Evolutionary conservation across 805 yeast genomes (phyloP).

Genomic region (Sugiyamaella valdiviana): DNA sequence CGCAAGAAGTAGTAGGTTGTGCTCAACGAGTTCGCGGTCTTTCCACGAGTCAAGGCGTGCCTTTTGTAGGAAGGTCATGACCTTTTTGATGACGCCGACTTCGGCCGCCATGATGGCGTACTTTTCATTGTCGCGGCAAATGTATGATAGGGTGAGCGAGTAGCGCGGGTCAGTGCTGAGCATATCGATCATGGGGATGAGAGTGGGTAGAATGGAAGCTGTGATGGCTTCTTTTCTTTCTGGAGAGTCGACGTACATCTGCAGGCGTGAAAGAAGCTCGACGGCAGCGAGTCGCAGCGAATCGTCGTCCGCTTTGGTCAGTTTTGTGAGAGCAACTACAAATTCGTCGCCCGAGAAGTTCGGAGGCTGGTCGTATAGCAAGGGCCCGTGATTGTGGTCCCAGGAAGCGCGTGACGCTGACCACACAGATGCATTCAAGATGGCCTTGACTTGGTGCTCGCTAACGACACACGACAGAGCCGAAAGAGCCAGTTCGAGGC

Average conservation of each 20-base stretch:
- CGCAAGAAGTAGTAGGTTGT: slow-evolving; percentile 27
- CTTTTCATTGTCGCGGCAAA: slow-evolving; percentile 30
- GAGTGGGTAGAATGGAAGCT: slow-evolving; percentile 26
- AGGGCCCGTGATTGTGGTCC: neutral
- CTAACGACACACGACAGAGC: slow-evolving; percentile 15
- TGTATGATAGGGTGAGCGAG: slow-evolving; percentile 24
- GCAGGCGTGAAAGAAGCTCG: slow-evolving; percentile 23
- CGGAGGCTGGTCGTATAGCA: neutral
- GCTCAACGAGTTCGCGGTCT: slow-evolving; percentile 25
- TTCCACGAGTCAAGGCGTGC: slow-evolving; percentile 18
- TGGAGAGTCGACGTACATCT: slow-evolving; percentile 16
- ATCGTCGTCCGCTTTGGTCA: slow-evolving; percentile 18
- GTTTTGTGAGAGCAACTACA: slow-evolving; percentile 15
- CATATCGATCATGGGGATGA: slow-evolving; percentile 28
- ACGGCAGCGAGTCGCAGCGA: slow-evolving; percentile 21
- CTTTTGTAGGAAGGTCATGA: slow-evolving; percentile 18
- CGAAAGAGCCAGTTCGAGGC: slow-evolving; percentile 19
- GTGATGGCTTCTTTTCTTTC: slow-evolving; percentile 18
- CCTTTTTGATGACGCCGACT: slow-evolving; percentile 27
- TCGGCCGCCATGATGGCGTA: slow-evolving; percentile 30
- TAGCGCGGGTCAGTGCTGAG: slow-evolving; percentile 22
- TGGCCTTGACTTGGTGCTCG: neutral
- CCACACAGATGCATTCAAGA: neutral
- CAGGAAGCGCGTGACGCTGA: neutral
- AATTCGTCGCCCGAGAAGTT: slow-evolving; percentile 13